phyloP scores from a whole-genome alignment of 345 rosid genomes.

The Eucalyptus camaldulensis region DNA sequence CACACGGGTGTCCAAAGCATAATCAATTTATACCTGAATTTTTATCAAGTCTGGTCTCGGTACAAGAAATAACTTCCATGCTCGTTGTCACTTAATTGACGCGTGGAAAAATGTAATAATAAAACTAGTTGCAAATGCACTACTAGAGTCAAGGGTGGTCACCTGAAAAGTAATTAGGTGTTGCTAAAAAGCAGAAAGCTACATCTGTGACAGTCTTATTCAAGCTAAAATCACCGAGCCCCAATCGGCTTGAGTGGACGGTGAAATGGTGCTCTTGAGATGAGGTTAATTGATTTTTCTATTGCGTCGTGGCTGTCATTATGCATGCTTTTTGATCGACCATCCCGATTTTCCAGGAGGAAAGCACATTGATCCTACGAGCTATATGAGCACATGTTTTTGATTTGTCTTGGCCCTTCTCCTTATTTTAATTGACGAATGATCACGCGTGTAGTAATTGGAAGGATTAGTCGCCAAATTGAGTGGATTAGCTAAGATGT shows the following conservation, averaged over 20 bases:
- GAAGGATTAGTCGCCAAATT: neutral
- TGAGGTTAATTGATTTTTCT: neutral
- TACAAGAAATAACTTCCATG: neutral
- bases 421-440: neutral
- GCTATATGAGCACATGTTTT: neutral
- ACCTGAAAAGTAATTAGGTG: neutral
- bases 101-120: neutral
- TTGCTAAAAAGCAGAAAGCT: neutral
- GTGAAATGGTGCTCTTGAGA: neutral
- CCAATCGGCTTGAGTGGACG: neutral
- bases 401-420: neutral
- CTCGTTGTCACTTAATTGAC: neutral
- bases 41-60: neutral
- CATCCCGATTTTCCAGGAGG: neutral
- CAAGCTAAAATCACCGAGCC: neutral
- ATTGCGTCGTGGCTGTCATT: neutral
- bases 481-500: neutral
- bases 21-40: neutral
- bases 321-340: rapidly evolving
- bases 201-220: neutral
- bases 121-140: neutral
- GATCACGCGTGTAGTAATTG: neutral
- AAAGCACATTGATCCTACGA: neutral
- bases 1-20: neutral
- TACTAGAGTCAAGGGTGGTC: neutral